Base-by-base conservation (phyloP, 176 grass and related monocot species). In the Hsuehochloa calcarea region DNA sequence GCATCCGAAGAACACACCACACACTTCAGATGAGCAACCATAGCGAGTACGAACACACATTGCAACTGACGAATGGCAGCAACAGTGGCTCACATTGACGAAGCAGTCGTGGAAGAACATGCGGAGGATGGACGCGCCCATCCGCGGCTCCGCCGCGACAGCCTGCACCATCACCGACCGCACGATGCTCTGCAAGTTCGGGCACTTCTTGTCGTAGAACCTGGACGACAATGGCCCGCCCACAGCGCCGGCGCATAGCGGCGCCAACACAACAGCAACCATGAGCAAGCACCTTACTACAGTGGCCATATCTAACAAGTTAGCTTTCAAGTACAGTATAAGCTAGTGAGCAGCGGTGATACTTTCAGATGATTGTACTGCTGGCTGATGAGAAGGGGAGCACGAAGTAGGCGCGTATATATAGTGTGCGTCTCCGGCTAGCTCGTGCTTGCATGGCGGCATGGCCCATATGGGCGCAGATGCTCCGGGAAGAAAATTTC, bases 81-180 rank as follows among this genome's bases (percentile, higher is more conserved):
- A 27, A 8, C 14, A 13, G 8, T 38, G 22, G 23, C 66, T 85
- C 38, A 97, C 95, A 84, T 97, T 92, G 68, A 93, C 92, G 66
- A 97, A 97, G 82, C 95, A 97, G 68, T 97, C 95, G 76, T 97
- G 95, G 87, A 94, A 97, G 86, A 90, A 89, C 37, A 97, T 51
- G 49, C 95, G 88, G 52, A 97, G 86, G 44, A 97, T 92, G 27
- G 90, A 94, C 1, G 94, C 90, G 39, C 87, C 92, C 94, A 97
- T 97, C 44, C 92, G 76, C 5, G 75, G 81, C 77, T 94, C 95
- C 25, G 69, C 54, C 20, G 34, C 47, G 1, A 97, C 81, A 8
- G 90, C 88, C 10, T 83, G 27, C 19, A 64, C 69, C 90, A 91
- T 89, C 31, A 50, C 86, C 2, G 72, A 27, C 5, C 83, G 64